Percentiles rank a stretch among this genome's conserved stretches.
phyloP scores from a whole-genome alignment of 1,284 basidiomycete species.

The Meira miltonrushii region DNA sequence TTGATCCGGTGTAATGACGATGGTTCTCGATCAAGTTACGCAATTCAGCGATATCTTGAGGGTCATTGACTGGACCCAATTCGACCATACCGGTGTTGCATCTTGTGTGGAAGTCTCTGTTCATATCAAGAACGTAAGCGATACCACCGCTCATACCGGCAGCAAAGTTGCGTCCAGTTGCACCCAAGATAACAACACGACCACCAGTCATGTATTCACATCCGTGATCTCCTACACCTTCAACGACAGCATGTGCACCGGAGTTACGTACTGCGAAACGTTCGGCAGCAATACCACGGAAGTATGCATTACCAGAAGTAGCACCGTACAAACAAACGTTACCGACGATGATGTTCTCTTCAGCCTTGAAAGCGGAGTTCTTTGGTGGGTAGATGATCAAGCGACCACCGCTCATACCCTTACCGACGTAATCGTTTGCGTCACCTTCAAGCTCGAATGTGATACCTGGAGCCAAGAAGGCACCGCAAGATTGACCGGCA shows the following conservation, averaged over 20 bases:
- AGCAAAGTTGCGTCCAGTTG: conserved; percentile 39
- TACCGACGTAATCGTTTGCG: conserved; percentile 42
- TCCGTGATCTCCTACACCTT: conserved; percentile 44
- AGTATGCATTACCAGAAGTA: conserved; percentile 40
- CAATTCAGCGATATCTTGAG: conserved; percentile 48
- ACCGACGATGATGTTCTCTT: conserved; percentile 46
- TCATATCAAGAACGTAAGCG: conserved; percentile 48
- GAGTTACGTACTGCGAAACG: conserved; percentile 51
- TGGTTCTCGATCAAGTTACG: conserved; percentile 50
- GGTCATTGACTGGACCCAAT: conserved; percentile 43
- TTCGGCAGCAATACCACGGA: conserved; percentile 45
- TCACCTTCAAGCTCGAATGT: conserved; percentile 49
- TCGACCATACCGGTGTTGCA: conserved; percentile 50
- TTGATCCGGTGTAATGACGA: conserved; percentile 48
- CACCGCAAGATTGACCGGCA: conserved; percentile 46
- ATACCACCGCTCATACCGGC: conserved; percentile 48
- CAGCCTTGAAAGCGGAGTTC: conserved; percentile 46
- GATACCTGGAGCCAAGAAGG: conserved; percentile 47
- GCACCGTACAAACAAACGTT: conserved; percentile 42
- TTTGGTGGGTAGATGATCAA: conserved; percentile 48
- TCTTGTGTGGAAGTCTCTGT: conserved; percentile 41
- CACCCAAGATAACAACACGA: conserved; percentile 37
- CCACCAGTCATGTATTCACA: conserved; percentile 47
- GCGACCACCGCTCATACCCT: conserved; percentile 41
- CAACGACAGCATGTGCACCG: conserved; percentile 46